Evolutionary conservation across 73 alveolate genomes (phyloP).

Genomic region (Paramecium tetraurelia): DNA sequence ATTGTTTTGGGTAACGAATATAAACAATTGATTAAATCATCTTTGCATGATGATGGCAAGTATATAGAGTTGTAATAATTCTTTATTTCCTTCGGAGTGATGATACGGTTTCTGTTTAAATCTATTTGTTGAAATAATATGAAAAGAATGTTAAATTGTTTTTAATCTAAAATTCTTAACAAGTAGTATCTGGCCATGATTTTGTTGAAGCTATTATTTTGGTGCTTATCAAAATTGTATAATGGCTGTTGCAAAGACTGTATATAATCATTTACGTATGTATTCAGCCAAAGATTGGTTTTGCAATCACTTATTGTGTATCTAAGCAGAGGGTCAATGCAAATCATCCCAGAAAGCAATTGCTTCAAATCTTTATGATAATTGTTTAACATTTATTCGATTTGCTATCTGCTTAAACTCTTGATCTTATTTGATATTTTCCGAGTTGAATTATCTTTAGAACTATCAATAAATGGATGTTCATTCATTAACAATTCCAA

Average conservation of each 20-base stretch:
- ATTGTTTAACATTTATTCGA: neutral
- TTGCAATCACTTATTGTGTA: neutral
- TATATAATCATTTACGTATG: neutral
- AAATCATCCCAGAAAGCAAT: neutral
- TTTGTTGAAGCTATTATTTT: neutral
- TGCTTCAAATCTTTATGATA: neutral
- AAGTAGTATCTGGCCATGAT: neutral
- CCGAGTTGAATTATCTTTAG: neutral
- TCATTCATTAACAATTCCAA: neutral
- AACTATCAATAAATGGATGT: neutral
- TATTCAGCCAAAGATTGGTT: neutral
- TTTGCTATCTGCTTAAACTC: neutral
- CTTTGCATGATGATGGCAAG: neutral
- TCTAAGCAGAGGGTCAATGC: neutral
- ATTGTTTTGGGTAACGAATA: neutral
- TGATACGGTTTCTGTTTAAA: neutral
- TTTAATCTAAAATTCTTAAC: neutral
- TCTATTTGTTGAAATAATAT: neutral
- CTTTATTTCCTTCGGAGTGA: neutral
- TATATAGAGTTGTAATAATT: neutral
- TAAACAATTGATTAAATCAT: neutral
- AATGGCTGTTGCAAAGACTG: neutral
- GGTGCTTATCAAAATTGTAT: neutral
- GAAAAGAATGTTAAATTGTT: neutral
- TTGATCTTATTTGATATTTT: neutral